phyloP scores from a whole-genome alignment of 73 alveolate genomes.

The Halteria grandinella region DNA sequence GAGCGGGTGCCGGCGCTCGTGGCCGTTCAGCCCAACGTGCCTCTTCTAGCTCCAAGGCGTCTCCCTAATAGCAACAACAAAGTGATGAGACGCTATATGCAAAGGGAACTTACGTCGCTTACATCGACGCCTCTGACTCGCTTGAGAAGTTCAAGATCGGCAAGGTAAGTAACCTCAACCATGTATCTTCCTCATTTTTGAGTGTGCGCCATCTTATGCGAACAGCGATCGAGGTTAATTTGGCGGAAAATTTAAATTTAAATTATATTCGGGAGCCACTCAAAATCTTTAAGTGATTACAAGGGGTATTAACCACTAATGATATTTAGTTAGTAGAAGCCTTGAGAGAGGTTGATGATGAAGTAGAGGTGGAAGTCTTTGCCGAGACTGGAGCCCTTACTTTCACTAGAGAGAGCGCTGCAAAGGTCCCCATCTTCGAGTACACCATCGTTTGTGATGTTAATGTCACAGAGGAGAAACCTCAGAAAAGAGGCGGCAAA shows the following conservation, averaged over 20 bases:
- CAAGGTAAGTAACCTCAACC: slow-evolving; percentile 32
- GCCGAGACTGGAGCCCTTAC: background rate
- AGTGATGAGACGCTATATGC: too few relatives aligned
- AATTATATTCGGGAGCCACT: too few relatives aligned
- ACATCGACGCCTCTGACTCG: slow-evolving; percentile 17
- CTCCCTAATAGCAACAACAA: too few relatives aligned
- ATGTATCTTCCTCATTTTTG: too few relatives aligned
- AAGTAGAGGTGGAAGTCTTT: slow-evolving; percentile 1
- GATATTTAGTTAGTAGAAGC: background rate
- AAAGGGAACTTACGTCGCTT: slow-evolving; percentile 44
- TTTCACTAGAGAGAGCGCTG: background rate
- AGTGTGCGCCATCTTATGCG: too few relatives aligned
- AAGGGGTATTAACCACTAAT: background rate
- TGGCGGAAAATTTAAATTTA: too few relatives aligned
- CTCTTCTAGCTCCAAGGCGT: too few relatives aligned
- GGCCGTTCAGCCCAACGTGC: too few relatives aligned
- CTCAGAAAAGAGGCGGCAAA: slow-evolving; percentile 22
- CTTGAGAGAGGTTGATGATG: slow-evolving; percentile 20
- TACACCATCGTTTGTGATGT: slow-evolving; percentile 21
- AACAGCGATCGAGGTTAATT: too few relatives aligned
- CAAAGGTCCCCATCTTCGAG: slow-evolving; percentile 28
- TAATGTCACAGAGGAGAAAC: background rate
- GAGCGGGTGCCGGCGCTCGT: too few relatives aligned
- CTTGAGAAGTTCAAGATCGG: slow-evolving; percentile 7
- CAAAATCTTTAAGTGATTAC: background rate